Evolutionary conservation across 257 asterid species (phyloP).

Genomic region (Primulina huaijiensis): DNA sequence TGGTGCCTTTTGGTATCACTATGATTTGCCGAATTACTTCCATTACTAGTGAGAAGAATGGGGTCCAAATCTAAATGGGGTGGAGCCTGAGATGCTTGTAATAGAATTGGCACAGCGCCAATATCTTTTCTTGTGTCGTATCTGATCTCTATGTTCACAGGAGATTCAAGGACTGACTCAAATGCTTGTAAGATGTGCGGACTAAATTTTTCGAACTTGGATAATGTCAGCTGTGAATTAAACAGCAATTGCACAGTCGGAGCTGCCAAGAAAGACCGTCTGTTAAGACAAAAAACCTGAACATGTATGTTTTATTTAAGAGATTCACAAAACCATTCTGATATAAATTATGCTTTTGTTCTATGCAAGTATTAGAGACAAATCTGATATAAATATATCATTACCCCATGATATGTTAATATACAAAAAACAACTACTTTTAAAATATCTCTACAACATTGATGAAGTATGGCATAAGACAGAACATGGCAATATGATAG

Average conservation of each 20-base stretch:
- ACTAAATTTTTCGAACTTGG: conserved; percentile 75
- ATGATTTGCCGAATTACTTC: conserved; percentile 23
- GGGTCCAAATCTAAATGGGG: conserved; percentile 25
- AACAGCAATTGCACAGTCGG: conserved; percentile 77
- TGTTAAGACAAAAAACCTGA: background rate
- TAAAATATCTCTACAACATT: background rate
- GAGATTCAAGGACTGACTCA: conserved; percentile 76
- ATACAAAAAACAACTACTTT: conserved; percentile 6
- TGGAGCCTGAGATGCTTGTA: conserved; percentile 44
- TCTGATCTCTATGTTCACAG: conserved; percentile 77
- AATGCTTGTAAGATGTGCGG: conserved; percentile 77
- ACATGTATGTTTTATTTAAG: background rate
- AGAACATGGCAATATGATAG: conserved; percentile 13
- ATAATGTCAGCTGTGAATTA: conserved; percentile 63
- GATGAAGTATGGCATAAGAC: conserved; percentile 5
- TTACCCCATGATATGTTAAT: background rate
- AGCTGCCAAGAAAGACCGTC: conserved; percentile 51
- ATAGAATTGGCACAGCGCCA: conserved; percentile 34
- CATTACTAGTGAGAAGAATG: background rate
- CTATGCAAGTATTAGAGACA: background rate
- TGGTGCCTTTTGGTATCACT: conserved; percentile 32
- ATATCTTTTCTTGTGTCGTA: conserved; percentile 51
- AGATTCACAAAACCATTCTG: background rate
- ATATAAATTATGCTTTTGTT: too few relatives aligned
- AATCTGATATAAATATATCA: too few relatives aligned